These are phyloP conservation scores for Panellus pusillus DNA, from an alignment of 768 basidiomycete genomes.

Conservation along the genomic window DNA sequence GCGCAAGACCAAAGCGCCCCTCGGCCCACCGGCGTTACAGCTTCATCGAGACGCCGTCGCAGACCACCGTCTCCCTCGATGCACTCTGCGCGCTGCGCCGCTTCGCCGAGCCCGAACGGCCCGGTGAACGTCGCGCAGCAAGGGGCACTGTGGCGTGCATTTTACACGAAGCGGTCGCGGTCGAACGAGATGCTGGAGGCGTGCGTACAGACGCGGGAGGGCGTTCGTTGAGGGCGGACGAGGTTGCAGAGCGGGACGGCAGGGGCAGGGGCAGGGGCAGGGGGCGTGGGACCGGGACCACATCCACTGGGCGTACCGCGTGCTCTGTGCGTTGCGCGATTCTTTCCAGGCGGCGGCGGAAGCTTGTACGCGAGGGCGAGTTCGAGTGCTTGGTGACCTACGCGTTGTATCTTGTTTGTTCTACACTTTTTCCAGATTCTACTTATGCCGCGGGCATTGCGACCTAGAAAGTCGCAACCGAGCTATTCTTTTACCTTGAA, in stretches of 20 bases:
- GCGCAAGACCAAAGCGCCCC: neutral
- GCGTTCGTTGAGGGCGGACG: conserved; percentile 9
- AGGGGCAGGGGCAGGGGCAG: neutral
- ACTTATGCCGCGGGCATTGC: conserved; percentile 55
- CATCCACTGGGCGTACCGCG: conserved; percentile 11
- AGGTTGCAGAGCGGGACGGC: conserved; percentile 7
- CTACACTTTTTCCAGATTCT: neutral
- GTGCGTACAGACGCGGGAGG: conserved; percentile 1
- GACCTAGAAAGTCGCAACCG: conserved; percentile 53
- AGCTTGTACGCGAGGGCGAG: too few relatives aligned
- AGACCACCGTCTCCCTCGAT: neutral
- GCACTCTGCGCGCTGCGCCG: conserved; percentile 5
- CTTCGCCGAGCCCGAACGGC: neutral
- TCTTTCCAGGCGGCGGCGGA: conserved; percentile 13
- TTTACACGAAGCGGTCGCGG: neutral
- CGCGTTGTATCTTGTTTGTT: conserved; percentile 7
- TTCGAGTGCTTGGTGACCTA: too few relatives aligned
- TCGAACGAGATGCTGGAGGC: conserved; percentile 5
- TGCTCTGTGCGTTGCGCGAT: conserved; percentile 13
- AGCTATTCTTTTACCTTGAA: conserved; percentile 47
- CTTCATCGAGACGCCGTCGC: neutral
- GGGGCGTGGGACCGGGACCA: conserved; percentile 6
- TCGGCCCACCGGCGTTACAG: conserved; percentile 7
- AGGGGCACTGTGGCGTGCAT: neutral
- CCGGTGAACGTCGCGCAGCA: neutral